Percentiles rank a stretch among this genome's conserved stretches.
Evolutionary conservation across 2,329 filamentous ascomycete genomes (phyloP).

Genomic region (Beauveria sp.): DNA sequence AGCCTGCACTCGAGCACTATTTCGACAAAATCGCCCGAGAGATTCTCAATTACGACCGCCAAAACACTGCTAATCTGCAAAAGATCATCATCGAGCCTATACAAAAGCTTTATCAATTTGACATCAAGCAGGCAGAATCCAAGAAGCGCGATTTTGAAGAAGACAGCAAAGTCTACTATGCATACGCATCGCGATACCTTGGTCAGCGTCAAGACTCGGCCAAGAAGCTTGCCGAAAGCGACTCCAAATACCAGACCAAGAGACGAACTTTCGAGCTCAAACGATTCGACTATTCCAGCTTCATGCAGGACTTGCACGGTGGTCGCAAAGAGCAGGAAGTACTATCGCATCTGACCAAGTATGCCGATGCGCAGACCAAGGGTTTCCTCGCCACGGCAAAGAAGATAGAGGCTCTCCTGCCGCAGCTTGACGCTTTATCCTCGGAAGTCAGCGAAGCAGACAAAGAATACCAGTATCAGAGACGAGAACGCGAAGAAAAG

Average conservation of each 20-base stretch:
- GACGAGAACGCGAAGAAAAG: constrained; percentile 94
- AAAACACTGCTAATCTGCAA: constrained; percentile 77
- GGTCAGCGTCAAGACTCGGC: constrained; percentile 91
- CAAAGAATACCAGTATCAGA: constrained; percentile 92
- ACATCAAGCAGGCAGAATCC: constrained; percentile 94
- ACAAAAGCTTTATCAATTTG: constrained; percentile 81
- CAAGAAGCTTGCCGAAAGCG: constrained; percentile 91
- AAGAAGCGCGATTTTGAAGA: constrained; percentile 99
- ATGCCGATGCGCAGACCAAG: constrained; percentile 81
- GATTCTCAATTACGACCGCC: constrained; percentile 77
- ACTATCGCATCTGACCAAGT: constrained; percentile 86
- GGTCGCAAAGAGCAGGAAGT: constrained; percentile 98
- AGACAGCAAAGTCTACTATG: constrained; percentile 97
- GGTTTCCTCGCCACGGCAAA: constrained; percentile 76
- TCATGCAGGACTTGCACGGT: constrained; percentile 98
- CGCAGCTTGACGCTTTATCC: constrained; percentile 81
- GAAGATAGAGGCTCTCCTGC: constrained; percentile 78
- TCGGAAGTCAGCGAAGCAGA: constrained; percentile 87
- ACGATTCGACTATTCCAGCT: constrained; percentile 96
- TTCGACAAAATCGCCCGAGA: constrained; percentile 94
- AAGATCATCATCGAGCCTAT: constrained; percentile 93
- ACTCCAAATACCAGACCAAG: constrained; percentile 93
- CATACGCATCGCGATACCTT: constrained; percentile 90
- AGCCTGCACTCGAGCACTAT: constrained; percentile 93
- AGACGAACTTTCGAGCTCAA: constrained; percentile 92